phyloP scores from a whole-genome alignment of 1,284 basidiomycete genomes.

The Coniferiporia weirii region DNA sequence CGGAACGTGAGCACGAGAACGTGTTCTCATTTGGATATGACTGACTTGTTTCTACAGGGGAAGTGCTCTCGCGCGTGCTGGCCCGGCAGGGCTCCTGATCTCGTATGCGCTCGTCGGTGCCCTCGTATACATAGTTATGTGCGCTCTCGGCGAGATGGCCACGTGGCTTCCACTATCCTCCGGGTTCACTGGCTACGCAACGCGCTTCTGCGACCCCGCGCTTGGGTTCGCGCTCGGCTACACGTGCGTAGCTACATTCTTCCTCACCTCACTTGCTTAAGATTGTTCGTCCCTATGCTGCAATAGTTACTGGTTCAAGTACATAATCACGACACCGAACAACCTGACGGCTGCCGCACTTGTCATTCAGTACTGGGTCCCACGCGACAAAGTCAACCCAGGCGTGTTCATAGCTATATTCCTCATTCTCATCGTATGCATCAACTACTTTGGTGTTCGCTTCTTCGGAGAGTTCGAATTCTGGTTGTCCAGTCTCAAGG shows the following conservation, averaged over 20 bases:
- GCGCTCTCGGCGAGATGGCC: conserved; percentile 34
- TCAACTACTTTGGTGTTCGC: conserved; percentile 51
- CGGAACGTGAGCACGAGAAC: conserved; percentile 34
- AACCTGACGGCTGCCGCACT: conserved; percentile 56
- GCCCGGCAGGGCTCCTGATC: conserved; percentile 47
- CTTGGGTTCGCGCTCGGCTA: conserved; percentile 42
- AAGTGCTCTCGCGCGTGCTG: conserved; percentile 48
- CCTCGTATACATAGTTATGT: conserved; percentile 47
- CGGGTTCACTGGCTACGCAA: conserved; percentile 41
- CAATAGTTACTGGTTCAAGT: conserved; percentile 10
- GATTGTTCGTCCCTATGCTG: neutral
- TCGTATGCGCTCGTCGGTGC: conserved; percentile 42
- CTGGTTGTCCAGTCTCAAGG: conserved; percentile 37
- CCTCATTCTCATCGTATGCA: conserved; percentile 39
- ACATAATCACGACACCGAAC: conserved; percentile 34
- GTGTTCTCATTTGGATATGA: neutral
- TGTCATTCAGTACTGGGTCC: conserved; percentile 58
- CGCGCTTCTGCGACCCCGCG: conserved; percentile 45
- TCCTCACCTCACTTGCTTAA: neutral
- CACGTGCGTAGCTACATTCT: neutral
- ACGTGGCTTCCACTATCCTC: conserved; percentile 37
- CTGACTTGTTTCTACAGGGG: conserved; percentile 28
- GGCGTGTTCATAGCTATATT: conserved; percentile 58
- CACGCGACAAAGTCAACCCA: conserved; percentile 28
- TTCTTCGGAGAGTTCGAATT: conserved; percentile 56